Base-by-base conservation (phyloP, 2,329 filamentous ascomycete species). In the Thielaviopsis ethacetica region DNA sequence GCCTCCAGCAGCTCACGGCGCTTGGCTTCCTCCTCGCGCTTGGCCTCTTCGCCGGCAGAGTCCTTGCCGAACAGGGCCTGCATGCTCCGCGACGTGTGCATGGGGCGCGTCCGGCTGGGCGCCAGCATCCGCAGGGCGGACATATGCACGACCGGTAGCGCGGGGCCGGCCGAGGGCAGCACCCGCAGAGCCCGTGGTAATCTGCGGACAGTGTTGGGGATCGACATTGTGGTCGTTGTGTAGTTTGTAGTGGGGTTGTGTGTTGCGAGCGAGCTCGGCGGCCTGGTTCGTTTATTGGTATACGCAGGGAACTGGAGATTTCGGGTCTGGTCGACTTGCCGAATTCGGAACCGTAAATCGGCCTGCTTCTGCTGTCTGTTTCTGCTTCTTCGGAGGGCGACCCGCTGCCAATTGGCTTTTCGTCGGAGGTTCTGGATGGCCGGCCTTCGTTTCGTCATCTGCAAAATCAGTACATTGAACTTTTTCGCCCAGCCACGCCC, bases 111-210 rank as follows among this genome's bases (percentile, higher is more conserved):
- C 38, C 67, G 58, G 53, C 58, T 57, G 56, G 65, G 63, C 47
- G 63, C 63, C 22, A 64, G 64, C 57, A 64, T 5, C 13, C 47
- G 30, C 15, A 47, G 30, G 5, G 30, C 53, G 49, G 22, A 38
- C 21, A 54, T 38, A 56, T 63, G 62, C 13, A 52, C 58, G 22
- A 62, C 60, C 52, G 24, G 52, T 34, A 53, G 55, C 54, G 57
- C 57, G 59, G 59, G 58, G 22, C 66, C 62, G 59, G 66, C 62
- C 59, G 71, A 64, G 62, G 65, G 67, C 62, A 65, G 65, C 4
- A 73, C 66, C 44, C 68, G 67, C 65, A 68, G 66, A 62, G 70
- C 63, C 63, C 70, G 67, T 60, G 71, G 65, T 72, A 75, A 69
- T 67, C 73, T 71, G 61, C 73, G 67, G 72, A 76, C 54, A n/a